Evolutionary conservation across 2,329 filamentous ascomycete species (phyloP), one percentile per base, ranked within the genome.

Genomic region (Fusarium albosuccineum): DNA sequence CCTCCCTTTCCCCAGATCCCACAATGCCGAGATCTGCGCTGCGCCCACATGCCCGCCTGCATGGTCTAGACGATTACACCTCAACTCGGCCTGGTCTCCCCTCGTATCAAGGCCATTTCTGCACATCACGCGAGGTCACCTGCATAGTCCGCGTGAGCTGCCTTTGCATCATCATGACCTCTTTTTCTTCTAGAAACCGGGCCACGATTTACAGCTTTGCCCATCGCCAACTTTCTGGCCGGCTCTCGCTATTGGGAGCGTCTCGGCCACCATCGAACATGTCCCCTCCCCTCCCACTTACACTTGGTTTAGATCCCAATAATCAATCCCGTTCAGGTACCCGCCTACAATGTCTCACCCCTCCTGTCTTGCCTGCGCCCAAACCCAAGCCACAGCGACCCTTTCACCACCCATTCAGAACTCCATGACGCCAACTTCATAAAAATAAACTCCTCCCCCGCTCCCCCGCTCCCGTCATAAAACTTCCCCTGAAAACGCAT

Each of bases 21-120:
- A 37, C 34, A 55, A 48, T 62, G 57, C 61, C 61, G 45, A 52
- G 61, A 66, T 68, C 66, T 68, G 45, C 65, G 49, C 51, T 59
- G 37, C 40, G 40, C 40, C 39, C 40, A 45, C 40, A 36, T 44
- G 26, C 61, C 50, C 60, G 55, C 55, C 54, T 54, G 40, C 22
- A 22, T 22, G 22, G 22, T 22, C 22, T 22, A 22, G 22, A 22
- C 22, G 22, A 27, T 46, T 61, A 62, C 52, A 41, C 41, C 56
- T 66, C 48, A 37, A 55, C 62, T 53, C 29, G 37, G 41, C 41
- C 41, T 62, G 50, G 27, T 54, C 55, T 60, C 57, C 57, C 65
- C 44, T 58, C 36, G 42, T 51, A 59, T 50, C 44, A 56, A 34
- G 52, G 50, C 41, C 49, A 44, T 66, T 48, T 56, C 36, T 53